Evolutionary conservation across 2,329 filamentous ascomycete genomes (phyloP).

Genomic region (Calonectria henricotiae): DNA sequence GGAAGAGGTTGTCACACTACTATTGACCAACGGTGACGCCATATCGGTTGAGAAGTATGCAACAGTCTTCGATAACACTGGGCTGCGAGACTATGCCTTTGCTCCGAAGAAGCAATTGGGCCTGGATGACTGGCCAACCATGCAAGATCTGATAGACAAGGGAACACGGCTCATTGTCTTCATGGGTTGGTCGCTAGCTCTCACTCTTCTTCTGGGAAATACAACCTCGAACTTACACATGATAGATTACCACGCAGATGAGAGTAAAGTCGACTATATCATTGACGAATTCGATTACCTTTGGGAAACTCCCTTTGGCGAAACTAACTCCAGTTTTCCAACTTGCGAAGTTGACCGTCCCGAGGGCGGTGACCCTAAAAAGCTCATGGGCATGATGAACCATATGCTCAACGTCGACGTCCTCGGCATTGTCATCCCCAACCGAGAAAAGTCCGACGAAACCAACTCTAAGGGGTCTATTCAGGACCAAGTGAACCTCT

Average conservation of each 20-base stretch:
- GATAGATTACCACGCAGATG: conserved; percentile 73
- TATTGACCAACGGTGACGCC: conserved; percentile 76
- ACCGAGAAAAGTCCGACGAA: conserved; percentile 50
- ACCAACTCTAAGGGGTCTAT: conserved; percentile 59
- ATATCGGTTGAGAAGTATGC: conserved; percentile 72
- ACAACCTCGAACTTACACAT: conserved; percentile 39
- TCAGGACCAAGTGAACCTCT: conserved; percentile 50
- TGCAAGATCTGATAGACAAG: conserved; percentile 75
- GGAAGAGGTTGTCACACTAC: conserved; percentile 75
- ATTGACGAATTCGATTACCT: conserved; percentile 76
- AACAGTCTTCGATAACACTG: conserved; percentile 69
- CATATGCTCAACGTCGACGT: conserved; percentile 54
- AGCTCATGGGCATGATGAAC: conserved; percentile 53
- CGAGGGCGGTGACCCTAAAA: conserved; percentile 43
- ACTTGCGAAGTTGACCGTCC: conserved; percentile 79
- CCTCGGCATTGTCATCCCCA: conserved; percentile 54
- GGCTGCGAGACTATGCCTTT: conserved; percentile 73
- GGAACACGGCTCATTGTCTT: conserved; percentile 80
- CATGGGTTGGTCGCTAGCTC: conserved; percentile 68
- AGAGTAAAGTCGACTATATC: conserved; percentile 72
- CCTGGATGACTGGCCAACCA: conserved; percentile 78
- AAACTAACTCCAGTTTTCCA: conserved; percentile 72
- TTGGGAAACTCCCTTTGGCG: conserved; percentile 83
- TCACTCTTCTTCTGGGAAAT: not conserved
- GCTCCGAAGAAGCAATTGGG: conserved; percentile 62